Evolutionary conservation across 2,329 filamentous ascomycete genomes (phyloP).

Genomic region (Verticillium zaregamsianum): DNA sequence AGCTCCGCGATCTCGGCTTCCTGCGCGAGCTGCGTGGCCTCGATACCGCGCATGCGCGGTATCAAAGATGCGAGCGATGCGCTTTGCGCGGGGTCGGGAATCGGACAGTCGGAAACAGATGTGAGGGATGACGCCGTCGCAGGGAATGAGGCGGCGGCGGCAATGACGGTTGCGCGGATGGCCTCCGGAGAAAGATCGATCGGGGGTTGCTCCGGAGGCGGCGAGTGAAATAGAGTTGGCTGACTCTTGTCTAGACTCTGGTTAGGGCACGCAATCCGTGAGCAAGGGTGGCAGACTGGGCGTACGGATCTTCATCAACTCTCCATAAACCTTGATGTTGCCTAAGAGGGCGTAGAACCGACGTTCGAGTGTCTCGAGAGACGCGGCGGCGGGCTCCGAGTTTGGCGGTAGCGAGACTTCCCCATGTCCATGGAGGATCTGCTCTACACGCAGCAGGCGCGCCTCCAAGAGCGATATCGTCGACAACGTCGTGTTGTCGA

Average conservation of each 20-base stretch:
- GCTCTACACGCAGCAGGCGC: conserved; percentile 56
- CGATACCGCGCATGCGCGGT: conserved; percentile 58
- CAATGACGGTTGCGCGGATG: conserved; percentile 50
- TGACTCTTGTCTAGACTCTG: conserved; percentile 42
- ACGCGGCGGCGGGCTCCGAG: conserved; percentile 23
- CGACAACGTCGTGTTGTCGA: conserved; percentile 49
- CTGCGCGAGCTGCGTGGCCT: conserved; percentile 59
- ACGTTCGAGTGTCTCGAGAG: conserved; percentile 47
- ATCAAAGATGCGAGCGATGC: conserved; percentile 53
- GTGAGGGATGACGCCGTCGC: conserved; percentile 54
- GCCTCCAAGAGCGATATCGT: conserved; percentile 55
- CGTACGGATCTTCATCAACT: conserved; percentile 58
- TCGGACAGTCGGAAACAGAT: conserved; percentile 49
- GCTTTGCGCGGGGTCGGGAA: conserved; percentile 52
- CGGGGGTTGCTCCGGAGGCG: conserved; percentile 40
- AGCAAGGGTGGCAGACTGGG: background rate
- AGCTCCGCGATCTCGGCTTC: conserved; percentile 58
- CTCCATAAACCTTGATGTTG: conserved; percentile 51
- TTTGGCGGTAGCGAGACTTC: background rate
- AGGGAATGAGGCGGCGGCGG: conserved; percentile 52
- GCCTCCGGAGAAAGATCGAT: conserved; percentile 47
- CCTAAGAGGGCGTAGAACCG: conserved; percentile 48
- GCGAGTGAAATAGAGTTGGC: conserved; percentile 50
- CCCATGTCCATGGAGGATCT: conserved; percentile 46
- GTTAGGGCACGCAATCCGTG: background rate